These are phyloP conservation scores for Purpureocillium lavendulum DNA, from an alignment of 2,329 filamentous ascomycete species.

Conservation along the genomic window DNA sequence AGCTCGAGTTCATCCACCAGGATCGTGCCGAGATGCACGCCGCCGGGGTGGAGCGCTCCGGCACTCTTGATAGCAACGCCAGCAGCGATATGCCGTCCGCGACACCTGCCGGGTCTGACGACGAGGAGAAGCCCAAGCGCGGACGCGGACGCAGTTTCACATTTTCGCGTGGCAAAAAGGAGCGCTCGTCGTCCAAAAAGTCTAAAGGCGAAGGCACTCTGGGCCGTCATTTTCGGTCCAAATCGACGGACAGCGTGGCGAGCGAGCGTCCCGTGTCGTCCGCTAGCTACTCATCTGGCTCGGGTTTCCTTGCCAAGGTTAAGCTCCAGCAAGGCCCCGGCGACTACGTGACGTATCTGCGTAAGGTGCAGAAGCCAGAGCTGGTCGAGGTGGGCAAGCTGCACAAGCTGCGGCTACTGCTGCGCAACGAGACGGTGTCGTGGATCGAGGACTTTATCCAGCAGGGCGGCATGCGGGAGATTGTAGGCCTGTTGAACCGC, in stretches of 20 bases:
- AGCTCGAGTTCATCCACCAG: constrained; percentile 90
- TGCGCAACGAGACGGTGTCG: constrained; percentile 89
- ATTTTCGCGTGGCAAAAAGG: constrained; percentile 55
- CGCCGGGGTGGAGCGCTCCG: constrained; percentile 33
- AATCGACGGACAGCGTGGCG: constrained; percentile 62
- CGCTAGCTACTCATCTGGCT: constrained; percentile 41
- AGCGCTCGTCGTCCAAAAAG: constrained; percentile 67
- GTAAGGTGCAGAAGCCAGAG: constrained; percentile 72
- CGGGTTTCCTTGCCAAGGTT: constrained; percentile 55
- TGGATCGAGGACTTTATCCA: constrained; percentile 93
- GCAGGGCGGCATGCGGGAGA: constrained; percentile 85
- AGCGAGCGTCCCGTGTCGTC: constrained; percentile 47
- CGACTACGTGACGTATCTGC: constrained; percentile 81
- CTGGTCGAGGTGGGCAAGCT: constrained; percentile 87
- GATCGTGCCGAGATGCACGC: constrained; percentile 66
- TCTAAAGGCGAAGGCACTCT: constrained; percentile 56
- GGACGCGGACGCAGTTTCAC: constrained; percentile 56
- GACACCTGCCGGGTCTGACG: constrained; percentile 27
- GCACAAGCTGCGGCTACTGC: constrained; percentile 80
- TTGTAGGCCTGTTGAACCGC: constrained; percentile 78
- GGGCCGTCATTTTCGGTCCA: constrained; percentile 59
- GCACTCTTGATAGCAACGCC: constrained; percentile 34
- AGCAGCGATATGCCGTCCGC: constrained; percentile 22
- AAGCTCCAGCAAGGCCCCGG: constrained; percentile 67
- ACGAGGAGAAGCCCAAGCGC: constrained; percentile 43